phyloP scores from a whole-genome alignment of 2,329 filamentous ascomycete species.

The Exophiala sp. region DNA sequence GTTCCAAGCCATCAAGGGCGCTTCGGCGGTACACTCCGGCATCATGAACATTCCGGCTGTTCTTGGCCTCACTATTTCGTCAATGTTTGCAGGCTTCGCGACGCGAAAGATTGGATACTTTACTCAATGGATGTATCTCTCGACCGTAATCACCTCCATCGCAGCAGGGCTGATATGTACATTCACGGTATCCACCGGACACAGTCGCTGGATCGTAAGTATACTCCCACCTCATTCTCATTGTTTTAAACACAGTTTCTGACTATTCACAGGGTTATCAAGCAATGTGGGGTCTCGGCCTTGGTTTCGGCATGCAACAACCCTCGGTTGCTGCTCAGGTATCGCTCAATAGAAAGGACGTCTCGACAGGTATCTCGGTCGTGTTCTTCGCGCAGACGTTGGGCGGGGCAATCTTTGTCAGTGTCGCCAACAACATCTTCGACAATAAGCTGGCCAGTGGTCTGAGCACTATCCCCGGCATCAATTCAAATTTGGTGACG shows the following conservation, averaged over 20 bases:
- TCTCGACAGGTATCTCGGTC: constrained; percentile 26
- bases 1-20: constrained; percentile 33
- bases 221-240: too few relatives aligned
- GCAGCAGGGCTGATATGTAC: constrained; percentile 33
- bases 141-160: constrained; percentile 29
- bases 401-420: constrained; percentile 26
- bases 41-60: constrained; percentile 26
- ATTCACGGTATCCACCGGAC: constrained; percentile 26
- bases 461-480: constrained; percentile 16
- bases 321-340: constrained; percentile 29
- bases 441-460: constrained; percentile 18
- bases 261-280: constrained; percentile 26
- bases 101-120: constrained; percentile 35
- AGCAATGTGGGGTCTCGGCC: constrained; percentile 33
- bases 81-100: constrained; percentile 24
- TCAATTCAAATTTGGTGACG: constrained; percentile 17
- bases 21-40: constrained; percentile 33
- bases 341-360: constrained; percentile 29
- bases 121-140: constrained; percentile 35
- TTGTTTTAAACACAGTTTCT: too few relatives aligned
- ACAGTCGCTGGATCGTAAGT: constrained; percentile 31
- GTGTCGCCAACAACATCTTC: constrained; percentile 30
- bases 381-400: constrained; percentile 29
- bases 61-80: constrained; percentile 20
- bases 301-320: constrained; percentile 31